A percentile compares a stretch with the other conserved stretches of the same genome.
Conservation (phyloP, 2,329 filamentous ascomycete genomes). For the Raffaelea ambrosiae region DNA sequence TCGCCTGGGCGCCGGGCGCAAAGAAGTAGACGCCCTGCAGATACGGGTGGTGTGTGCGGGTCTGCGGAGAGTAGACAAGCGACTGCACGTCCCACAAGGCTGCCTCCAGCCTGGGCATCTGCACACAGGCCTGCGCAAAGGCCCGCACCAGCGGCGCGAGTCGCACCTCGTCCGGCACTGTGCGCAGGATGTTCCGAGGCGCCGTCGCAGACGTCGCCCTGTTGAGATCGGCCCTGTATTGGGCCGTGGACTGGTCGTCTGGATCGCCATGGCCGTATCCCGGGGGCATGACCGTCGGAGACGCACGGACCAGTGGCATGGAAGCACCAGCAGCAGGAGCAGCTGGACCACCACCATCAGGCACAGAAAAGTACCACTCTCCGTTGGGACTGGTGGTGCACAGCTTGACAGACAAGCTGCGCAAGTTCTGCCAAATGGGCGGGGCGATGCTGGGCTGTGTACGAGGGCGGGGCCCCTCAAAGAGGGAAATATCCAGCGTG, state of each 20-base stretch:
- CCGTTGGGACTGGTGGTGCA: background rate
- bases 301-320: background rate
- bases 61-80: background rate
- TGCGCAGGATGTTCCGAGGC: too few relatives aligned
- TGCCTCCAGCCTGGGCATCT: background rate
- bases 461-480: background rate
- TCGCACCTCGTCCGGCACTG: background rate
- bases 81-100: background rate
- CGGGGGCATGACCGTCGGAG: background rate
- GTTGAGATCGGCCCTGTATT: background rate
- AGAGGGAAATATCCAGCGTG: background rate
- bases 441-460: background rate
- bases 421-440: background rate
- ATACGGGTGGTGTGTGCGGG: background rate
- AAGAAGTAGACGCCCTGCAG: background rate
- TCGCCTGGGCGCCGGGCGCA: background rate
- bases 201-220: background rate
- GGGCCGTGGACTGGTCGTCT: background rate
- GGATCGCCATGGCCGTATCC: background rate
- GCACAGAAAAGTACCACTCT: background rate
- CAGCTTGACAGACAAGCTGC: background rate
- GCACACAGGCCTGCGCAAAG: background rate
- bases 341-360: background rate
- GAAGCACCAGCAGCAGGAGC: background rate
- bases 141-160: background rate